These are phyloP conservation scores for Acacia concinna DNA, from an alignment of 331 rosid species.

Conservation along the genomic window DNA sequence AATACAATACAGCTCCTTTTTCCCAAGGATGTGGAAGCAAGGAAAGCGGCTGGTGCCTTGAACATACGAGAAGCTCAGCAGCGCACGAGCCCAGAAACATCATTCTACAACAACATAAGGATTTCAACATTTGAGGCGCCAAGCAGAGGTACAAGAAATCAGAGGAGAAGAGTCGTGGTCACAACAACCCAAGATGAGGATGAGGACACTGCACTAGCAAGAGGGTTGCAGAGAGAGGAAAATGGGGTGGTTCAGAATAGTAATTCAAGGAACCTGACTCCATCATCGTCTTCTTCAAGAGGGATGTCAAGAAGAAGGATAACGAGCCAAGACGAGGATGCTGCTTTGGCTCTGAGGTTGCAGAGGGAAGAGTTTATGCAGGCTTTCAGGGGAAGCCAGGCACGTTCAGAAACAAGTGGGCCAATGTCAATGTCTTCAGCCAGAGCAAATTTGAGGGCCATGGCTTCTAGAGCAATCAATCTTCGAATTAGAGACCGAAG, in stretches of 20 bases:
- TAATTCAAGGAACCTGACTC: slow-evolving; percentile 22
- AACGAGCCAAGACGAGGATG: slow-evolving; percentile 72
- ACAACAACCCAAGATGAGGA: slow-evolving; percentile 31
- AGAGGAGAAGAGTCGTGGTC: slow-evolving; percentile 41
- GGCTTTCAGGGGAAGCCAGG: slow-evolving; percentile 47
- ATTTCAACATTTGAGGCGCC: slow-evolving; percentile 28
- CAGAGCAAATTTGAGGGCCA: slow-evolving; percentile 69
- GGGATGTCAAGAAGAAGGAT: slow-evolving; percentile 47
- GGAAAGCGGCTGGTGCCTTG: slow-evolving; percentile 53
- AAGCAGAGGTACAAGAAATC: slow-evolving; percentile 35
- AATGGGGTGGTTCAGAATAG: background rate
- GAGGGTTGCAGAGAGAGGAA: slow-evolving; percentile 28
- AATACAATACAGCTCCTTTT: slow-evolving; percentile 95
- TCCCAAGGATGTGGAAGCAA: slow-evolving; percentile 80
- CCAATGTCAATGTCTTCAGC: slow-evolving; percentile 43
- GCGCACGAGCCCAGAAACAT: slow-evolving; percentile 40
- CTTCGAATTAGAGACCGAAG: slow-evolving; percentile 35
- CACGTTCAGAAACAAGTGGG: slow-evolving; percentile 36
- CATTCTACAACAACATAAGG: slow-evolving; percentile 47
- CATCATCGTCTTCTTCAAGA: slow-evolving; percentile 16
- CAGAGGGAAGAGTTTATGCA: slow-evolving; percentile 91
- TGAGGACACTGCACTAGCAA: slow-evolving; percentile 37
- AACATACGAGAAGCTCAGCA: slow-evolving; percentile 40
- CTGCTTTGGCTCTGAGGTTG: slow-evolving; percentile 78
- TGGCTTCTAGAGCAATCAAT: slow-evolving; percentile 75